A percentile compares a stretch with the other conserved stretches of the same genome.
phyloP scores from a whole-genome alignment of 2,329 filamentous ascomycete species.

The Lasiodiplodia theobromae region DNA sequence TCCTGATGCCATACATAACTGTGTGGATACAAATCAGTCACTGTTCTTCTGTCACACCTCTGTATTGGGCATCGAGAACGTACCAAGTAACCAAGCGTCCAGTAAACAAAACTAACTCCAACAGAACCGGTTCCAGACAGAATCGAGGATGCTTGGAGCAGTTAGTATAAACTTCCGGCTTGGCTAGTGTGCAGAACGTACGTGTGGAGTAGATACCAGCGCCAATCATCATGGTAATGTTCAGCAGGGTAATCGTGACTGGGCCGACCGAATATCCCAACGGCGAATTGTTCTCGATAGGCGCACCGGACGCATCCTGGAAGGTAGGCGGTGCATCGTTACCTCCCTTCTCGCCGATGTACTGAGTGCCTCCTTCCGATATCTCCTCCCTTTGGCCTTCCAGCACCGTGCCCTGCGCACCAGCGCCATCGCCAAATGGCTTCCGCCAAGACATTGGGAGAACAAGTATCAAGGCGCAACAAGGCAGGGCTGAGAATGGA shows the following conservation, averaged over 20 bases:
- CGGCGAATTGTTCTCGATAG: conserved; percentile 65
- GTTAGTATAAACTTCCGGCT: neutral
- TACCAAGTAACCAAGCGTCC: conserved; percentile 68
- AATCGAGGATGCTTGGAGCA: conserved; percentile 60
- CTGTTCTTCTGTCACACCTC: neutral
- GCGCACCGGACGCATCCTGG: conserved; percentile 68
- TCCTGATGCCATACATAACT: conserved; percentile 53
- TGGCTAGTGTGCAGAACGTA: conserved; percentile 48
- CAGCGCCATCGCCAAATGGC: neutral
- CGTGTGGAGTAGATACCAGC: conserved; percentile 70
- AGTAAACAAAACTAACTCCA: conserved; percentile 68
- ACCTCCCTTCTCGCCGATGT: conserved; percentile 48
- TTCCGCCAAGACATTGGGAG: conserved; percentile 4
- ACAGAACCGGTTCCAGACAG: conserved; percentile 66
- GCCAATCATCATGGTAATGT: conserved; percentile 69
- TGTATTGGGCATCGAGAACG: neutral
- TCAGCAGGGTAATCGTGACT: conserved; percentile 65
- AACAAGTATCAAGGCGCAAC: neutral
- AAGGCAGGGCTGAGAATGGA: neutral
- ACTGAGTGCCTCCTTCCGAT: neutral
- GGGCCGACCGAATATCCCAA: conserved; percentile 66
- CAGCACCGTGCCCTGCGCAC: neutral
- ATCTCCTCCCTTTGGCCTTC: conserved; percentile 7
- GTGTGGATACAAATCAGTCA: neutral
- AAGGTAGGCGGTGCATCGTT: conserved; percentile 62